Base-by-base conservation (phyloP, 2,329 filamentous ascomycete genomes). In the Colletotrichum tropicicola region DNA sequence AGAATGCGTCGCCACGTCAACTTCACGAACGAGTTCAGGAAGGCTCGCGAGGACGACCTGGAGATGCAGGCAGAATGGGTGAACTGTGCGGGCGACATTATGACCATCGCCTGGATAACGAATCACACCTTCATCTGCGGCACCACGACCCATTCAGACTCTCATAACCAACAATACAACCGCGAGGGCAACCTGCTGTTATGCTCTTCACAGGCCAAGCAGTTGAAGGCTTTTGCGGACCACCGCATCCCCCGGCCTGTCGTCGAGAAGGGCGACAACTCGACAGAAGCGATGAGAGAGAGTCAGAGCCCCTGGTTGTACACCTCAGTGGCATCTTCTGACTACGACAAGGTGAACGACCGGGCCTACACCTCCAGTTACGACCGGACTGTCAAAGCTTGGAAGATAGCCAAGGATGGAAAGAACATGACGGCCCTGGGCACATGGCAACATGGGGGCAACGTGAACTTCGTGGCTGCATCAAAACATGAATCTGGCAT, bases 111-210 rank as follows among this genome's bases (percentile, higher is more conserved):
- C 17, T 91, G 88, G 88, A 77, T 86, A 0, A 85, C 84, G 0
- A 71, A 83, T 19, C 72, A 79, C n/a, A 77, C 78, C 15, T 87
- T 90, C 54, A 71, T 90, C n/a, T 89, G 87, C 67, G 88, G 88
- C 32, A 87, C 88, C 0, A 88, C 87, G 0, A 84, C 85, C 0
- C 88, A 90, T 73, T 89, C 87, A 0, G 88, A 90, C 68, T 76
- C 79, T 0, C 85, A 88, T 43, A 90, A 90, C 61, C 87, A 89
- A 70, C 87, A 90, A 66, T 90, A 91, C 70, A 91, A 91, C 69
- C 89, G 87, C 68, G 83, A 85, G 0, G 88, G 88, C 1, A 91
- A 91, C 69, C 73, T 91, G 9, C 75, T 87, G 1, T 74, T 90
- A 1, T 88, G 85, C 6, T 88, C 85, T 0, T 77, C 80, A 1